Conservation (phyloP, 2,329 filamentous ascomycete genomes). For the Colletotrichum tropicicola region DNA sequence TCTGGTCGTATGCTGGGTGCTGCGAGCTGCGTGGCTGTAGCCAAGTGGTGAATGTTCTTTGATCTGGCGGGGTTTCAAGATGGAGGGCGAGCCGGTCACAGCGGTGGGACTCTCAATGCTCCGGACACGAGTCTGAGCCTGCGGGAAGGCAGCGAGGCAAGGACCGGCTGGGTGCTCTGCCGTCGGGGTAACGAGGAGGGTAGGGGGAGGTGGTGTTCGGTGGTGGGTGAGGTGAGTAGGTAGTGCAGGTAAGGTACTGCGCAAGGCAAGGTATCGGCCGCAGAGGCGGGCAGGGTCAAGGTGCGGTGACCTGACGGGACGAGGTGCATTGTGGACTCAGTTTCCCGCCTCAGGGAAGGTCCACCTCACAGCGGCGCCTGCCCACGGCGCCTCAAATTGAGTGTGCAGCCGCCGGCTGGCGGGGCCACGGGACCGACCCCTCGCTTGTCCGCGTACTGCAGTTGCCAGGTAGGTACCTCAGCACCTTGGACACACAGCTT, state of each 20-base stretch:
- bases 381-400: conserved; percentile 10
- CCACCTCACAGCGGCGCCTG: not conserved
- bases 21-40: not conserved
- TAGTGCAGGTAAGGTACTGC: not conserved
- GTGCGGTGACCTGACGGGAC: not conserved
- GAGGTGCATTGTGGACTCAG: too few species aligned
- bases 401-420: not conserved
- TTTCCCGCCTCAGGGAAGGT: too few species aligned
- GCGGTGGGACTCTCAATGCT: conserved; percentile 28
- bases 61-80: conserved; percentile 43
- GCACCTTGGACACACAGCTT: too few species aligned
- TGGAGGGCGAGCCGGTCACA: conserved; percentile 30
- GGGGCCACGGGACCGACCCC: conserved; percentile 1
- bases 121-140: conserved; percentile 8
- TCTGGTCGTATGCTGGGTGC: too few species aligned
- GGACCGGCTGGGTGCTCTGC: conserved; percentile 9
- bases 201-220: not conserved
- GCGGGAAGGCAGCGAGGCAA: conserved; percentile 6
- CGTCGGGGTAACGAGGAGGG: not conserved
- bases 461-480: not conserved
- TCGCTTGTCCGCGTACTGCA: not conserved
- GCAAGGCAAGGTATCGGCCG: not conserved
- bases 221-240: conserved; percentile 11
- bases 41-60: conserved; percentile 2
- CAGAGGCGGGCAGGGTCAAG: not conserved